A percentile compares a stretch with the other conserved stretches of the same genome.
phyloP scores from a whole-genome alignment of 441 rosid genomes.

The Populus hybrid region DNA sequence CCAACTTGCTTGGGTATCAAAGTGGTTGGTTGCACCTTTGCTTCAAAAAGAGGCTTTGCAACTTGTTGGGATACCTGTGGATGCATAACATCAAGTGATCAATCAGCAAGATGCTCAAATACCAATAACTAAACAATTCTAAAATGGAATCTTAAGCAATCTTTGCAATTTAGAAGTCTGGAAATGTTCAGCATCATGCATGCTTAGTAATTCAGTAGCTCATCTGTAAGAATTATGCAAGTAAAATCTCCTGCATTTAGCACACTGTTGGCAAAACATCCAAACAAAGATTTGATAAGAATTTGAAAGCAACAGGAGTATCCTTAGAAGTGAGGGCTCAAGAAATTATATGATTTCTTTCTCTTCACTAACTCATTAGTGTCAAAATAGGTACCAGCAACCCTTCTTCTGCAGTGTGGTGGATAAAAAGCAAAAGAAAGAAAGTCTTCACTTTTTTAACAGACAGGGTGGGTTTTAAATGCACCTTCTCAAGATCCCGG shows the following conservation, averaged over 20 bases:
- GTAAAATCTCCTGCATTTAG: background rate
- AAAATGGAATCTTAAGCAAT: background rate
- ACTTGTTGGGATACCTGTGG: constrained; percentile 82
- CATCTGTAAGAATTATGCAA: background rate
- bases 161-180: background rate
- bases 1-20: constrained; percentile 95
- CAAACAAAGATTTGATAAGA: background rate
- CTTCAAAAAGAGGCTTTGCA: constrained; percentile 76
- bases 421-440: background rate
- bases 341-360: background rate
- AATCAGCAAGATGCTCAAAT: constrained; percentile 22
- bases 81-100: constrained; percentile 11
- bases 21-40: constrained; percentile 84
- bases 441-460: background rate
- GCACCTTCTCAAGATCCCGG: constrained; percentile 97
- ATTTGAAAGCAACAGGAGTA: background rate
- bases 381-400: no score
- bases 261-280: background rate
- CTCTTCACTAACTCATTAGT: no score
- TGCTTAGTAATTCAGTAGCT: background rate
- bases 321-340: background rate
- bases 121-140: constrained; percentile 4
- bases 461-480: background rate
- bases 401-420: background rate
- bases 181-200: background rate